phyloP scores from a whole-genome alignment of 257 asterid species.

The Solanum commersonii region DNA sequence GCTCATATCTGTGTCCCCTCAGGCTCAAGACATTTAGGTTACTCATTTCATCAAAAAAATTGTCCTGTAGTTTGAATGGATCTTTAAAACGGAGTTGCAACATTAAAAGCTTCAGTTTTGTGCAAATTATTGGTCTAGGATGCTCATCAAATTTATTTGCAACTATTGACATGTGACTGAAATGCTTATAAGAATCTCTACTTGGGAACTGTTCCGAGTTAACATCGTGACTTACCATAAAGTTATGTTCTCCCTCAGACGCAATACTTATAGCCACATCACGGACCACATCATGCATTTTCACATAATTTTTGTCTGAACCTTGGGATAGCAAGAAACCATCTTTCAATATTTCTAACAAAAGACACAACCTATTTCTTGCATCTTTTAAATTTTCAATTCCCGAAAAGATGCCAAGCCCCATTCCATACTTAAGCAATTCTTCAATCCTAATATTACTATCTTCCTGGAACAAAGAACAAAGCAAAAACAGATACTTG shows the following conservation, averaged over 20 bases:
- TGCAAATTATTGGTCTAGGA: too few relatives aligned
- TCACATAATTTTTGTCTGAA: neutral
- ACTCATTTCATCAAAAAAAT: too few relatives aligned
- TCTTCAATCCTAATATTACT: neutral
- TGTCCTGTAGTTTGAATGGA: too few relatives aligned
- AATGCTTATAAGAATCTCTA: too few relatives aligned
- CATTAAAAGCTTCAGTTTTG: too few relatives aligned
- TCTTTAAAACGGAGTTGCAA: too few relatives aligned
- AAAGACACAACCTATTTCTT: neutral
- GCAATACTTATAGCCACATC: neutral
- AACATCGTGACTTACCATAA: neutral
- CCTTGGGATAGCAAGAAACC: neutral
- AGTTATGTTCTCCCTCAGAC: neutral
- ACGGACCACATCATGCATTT: constrained; percentile 8
- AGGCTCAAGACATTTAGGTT: neutral
- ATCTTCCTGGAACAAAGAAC: constrained; percentile 2
- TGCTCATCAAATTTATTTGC: too few relatives aligned
- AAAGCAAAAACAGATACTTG: neutral
- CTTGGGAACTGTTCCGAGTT: too few relatives aligned
- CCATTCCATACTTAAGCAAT: neutral
- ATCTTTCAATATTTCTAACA: neutral
- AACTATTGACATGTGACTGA: too few relatives aligned
- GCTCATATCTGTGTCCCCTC: accelerated
- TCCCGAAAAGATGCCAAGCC: neutral
- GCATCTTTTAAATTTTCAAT: neutral